Conservation (phyloP, 306 rosid genomes). For the Pyrus pyrifolia region DNA sequence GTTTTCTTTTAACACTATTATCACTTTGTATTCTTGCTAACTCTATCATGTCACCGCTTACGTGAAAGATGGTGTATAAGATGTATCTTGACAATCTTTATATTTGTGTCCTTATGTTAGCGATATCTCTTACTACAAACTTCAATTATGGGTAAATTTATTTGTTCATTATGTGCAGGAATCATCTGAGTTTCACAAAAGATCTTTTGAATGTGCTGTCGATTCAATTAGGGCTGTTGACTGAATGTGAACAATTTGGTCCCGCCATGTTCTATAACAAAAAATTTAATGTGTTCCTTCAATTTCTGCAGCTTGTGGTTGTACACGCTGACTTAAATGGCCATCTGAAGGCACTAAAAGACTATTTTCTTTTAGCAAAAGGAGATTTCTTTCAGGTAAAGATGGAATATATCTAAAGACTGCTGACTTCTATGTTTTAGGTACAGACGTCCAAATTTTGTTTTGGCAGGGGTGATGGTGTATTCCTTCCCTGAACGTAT, state of each 20-base stretch:
- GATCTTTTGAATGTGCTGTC: conserved; percentile 83
- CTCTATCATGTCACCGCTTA: conserved; percentile 7
- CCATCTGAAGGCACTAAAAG: conserved; percentile 88
- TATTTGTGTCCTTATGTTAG: not conserved
- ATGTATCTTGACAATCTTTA: not conserved
- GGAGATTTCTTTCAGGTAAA: conserved; percentile 97
- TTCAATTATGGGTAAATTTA: conserved; percentile 2
- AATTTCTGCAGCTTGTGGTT: conserved; percentile 81
- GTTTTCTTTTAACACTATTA: conserved; percentile 26
- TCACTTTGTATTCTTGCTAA: not conserved
- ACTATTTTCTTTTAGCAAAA: conserved; percentile 92
- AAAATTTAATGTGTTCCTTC: conserved; percentile 13
- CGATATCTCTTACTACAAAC: not conserved
- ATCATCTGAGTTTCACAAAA: conserved; percentile 85
- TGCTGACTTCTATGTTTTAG: conserved; percentile 2
- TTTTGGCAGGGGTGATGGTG: not conserved
- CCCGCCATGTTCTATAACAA: conserved; percentile 15
- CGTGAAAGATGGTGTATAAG: conserved; percentile 2
- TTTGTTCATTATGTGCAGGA: conserved; percentile 47
- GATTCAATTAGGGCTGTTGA: conserved; percentile 80
- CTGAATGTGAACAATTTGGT: conserved; percentile 21
- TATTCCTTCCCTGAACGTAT: not conserved
- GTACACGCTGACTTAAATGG: conserved; percentile 95
- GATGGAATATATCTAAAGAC: conserved; percentile 14
- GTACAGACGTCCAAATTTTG: not conserved